A percentile compares a stretch with the other conserved stretches of the same genome.
Evolutionary conservation across 2,329 filamentous ascomycete species (phyloP).

Genomic region (Coleophoma crateriformis): DNA sequence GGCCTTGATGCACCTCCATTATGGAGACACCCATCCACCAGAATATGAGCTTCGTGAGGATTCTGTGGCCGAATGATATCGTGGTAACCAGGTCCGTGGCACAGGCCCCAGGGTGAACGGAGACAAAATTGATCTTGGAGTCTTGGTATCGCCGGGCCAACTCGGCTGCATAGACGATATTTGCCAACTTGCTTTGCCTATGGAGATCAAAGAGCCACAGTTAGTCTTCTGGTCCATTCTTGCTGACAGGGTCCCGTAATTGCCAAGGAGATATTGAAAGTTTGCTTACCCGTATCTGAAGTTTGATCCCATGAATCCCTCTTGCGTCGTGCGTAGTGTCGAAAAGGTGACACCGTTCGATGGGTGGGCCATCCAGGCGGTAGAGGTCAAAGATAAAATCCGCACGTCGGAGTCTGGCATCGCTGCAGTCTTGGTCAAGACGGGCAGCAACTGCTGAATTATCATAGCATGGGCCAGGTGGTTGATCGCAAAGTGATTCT

Average conservation of each 20-base stretch:
- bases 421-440: conserved; percentile 17
- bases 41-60: no score
- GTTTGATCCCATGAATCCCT: neutral
- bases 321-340: conserved; percentile 6
- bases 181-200: conserved; percentile 43
- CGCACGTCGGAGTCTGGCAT: conserved; percentile 11
- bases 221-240: no score
- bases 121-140: conserved; percentile 28
- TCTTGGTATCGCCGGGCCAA: conserved; percentile 31
- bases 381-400: conserved; percentile 10
- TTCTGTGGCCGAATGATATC: neutral
- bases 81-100: conserved; percentile 5
- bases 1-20: conserved; percentile 1
- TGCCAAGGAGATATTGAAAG: no score
- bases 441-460: conserved; percentile 28
- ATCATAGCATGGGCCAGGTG: conserved; percentile 39
- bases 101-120: conserved; percentile 33
- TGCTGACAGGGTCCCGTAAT: no score
- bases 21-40: neutral
- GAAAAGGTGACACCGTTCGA: conserved; percentile 6
- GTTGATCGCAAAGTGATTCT: conserved; percentile 40
- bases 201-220: conserved; percentile 22
- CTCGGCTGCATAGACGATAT: conserved; percentile 36
- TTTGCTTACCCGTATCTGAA: no score
- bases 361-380: conserved; percentile 4